A percentile compares a stretch with the other conserved stretches of the same genome.
Evolutionary conservation across 768 basidiomycete species (phyloP).

Genomic region (Sporobolomyces roseus): DNA sequence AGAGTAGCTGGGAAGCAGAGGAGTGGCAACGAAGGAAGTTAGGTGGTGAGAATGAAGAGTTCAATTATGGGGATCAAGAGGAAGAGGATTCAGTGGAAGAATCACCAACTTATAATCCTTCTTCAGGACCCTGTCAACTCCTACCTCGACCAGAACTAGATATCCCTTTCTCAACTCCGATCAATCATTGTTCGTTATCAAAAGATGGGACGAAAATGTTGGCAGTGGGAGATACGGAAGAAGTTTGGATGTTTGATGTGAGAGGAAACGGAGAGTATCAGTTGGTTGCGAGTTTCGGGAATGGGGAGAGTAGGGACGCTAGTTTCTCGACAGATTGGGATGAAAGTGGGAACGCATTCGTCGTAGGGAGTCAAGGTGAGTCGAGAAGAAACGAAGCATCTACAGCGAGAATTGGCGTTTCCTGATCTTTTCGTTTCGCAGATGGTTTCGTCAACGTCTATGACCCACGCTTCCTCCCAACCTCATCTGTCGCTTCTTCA

Average conservation of each 20-base stretch:
- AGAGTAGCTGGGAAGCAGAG: too few species aligned
- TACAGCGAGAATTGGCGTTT: too few species aligned
- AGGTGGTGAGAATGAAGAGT: too few species aligned
- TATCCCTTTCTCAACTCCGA: conserved; percentile 57
- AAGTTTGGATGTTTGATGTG: conserved; percentile 70
- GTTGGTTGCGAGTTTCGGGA: neutral
- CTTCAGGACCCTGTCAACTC: conserved; percentile 58
- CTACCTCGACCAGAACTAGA: conserved; percentile 44
- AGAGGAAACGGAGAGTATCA: conserved; percentile 46
- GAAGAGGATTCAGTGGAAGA: conserved; percentile 45
- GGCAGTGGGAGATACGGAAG: conserved; percentile 84
- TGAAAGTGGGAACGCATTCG: conserved; percentile 67
- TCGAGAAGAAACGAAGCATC: conserved; percentile 43
- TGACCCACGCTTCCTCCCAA: conserved; percentile 15
- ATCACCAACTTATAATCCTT: conserved; percentile 48
- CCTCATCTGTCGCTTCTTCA: neutral
- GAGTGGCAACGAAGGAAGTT: too few species aligned
- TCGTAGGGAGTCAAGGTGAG: conserved; percentile 65
- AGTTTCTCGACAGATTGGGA: conserved; percentile 79
- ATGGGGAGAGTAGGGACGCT: conserved; percentile 51
- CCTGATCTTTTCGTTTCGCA: neutral
- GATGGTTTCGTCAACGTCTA: conserved; percentile 35
- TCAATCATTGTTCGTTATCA: conserved; percentile 84
- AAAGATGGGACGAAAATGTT: conserved; percentile 81
- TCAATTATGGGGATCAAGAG: neutral